phyloP scores from a whole-genome alignment of 1,139 yeast species.

The Protomyces inouyei region DNA sequence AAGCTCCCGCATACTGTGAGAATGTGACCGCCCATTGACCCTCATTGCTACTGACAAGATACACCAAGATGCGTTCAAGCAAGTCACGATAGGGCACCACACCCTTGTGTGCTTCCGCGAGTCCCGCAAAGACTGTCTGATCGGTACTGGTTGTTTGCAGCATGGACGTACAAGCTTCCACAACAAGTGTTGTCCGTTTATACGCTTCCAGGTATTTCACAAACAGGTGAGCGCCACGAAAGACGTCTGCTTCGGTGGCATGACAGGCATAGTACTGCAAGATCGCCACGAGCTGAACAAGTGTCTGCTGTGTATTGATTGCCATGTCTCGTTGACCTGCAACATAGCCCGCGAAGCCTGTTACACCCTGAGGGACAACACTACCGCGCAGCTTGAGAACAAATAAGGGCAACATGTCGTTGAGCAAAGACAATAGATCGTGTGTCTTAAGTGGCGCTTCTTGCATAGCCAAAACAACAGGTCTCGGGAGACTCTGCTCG shows the following conservation, averaged over 20 bases:
- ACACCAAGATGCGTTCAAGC: constrained; percentile 3
- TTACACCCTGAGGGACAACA: not conserved
- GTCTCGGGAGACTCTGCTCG: not conserved
- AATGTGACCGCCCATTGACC: not conserved
- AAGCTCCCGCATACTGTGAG: not conserved
- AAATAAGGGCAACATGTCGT: not conserved
- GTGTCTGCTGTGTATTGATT: not conserved
- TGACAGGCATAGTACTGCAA: constrained; percentile 2
- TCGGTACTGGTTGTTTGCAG: not conserved
- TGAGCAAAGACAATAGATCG: not conserved
- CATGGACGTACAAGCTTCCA: not conserved
- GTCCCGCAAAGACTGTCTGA: not conserved
- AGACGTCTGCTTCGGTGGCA: constrained; percentile 3
- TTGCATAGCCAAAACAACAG: not conserved
- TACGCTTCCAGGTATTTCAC: constrained; percentile 1
- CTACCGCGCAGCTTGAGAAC: not conserved
- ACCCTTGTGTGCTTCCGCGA: constrained; percentile 1
- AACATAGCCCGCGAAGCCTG: constrained; percentile 7
- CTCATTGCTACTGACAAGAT: not conserved
- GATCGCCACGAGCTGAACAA: not conserved
- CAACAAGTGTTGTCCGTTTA: not conserved
- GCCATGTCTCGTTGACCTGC: constrained; percentile 1
- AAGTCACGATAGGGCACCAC: constrained; percentile 1
- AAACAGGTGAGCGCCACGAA: not conserved
- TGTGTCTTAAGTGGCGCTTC: not conserved